Base-by-base conservation (phyloP, 202 grass and related monocot genomes). In the Setaria italica region DNA sequence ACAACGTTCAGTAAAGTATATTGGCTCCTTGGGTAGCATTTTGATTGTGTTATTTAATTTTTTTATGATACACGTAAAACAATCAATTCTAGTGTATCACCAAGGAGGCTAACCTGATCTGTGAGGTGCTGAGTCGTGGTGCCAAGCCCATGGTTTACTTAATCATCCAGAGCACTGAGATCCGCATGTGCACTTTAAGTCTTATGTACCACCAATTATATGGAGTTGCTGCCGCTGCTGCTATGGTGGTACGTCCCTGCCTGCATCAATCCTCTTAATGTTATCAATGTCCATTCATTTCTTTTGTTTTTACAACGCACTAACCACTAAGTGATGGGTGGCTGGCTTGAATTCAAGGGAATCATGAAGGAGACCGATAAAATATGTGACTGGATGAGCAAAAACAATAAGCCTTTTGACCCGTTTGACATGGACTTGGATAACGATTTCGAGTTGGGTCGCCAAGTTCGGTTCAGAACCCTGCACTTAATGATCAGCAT, bases 41-140 rank as follows among this genome's bases (percentile, higher is more conserved):
- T 43, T 69, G 19, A 69, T 69, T 11, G 43, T 69, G 66, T 69
- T 69, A n/a, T 68, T 68, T 68, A 17, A 10, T 10, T 69, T 69
- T 69, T 11, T 69, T 42, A 11, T 42, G 64, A 68, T 66, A 37
- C 33, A 66, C 15, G 15, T 39, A 67, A 39, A 67, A 67, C 34
- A 39, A 67, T 69, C 66, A 3, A 43, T 69, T 69, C 15, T n/a
- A 69, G 66, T 43, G 66, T n/a, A 69, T 43, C 66, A 69, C 66
- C 66, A 69, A 69, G 66, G 66, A 69, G 66, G 66, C 66, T 69
- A 6, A 69, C 66, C 17, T 69, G 66, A 69, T 69, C 37, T 69
- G 66, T 69, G 0, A 69, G 37, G 43, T 69, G 66, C 66, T 69
- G 66, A 43, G 4, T 43, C 0, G 3, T 69, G 66, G 66, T 69